A percentile compares a stretch with the other conserved stretches of the same genome.
Evolutionary conservation across 164 flowering plant genomes (phyloP).

Genomic region (Hamamelis virginiana): DNA sequence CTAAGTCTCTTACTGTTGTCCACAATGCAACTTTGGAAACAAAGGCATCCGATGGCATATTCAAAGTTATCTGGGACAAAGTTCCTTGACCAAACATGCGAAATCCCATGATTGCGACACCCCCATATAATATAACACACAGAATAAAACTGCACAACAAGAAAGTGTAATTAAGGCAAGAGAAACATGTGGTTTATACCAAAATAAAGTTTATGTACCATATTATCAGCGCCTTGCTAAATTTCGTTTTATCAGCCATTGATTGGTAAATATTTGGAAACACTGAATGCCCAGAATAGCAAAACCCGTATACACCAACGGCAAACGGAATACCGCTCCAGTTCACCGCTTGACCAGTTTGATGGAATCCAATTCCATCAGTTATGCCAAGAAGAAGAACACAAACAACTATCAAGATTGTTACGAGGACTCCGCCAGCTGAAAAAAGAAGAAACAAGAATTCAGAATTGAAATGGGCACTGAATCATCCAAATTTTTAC

Average conservation of each 20-base stretch:
- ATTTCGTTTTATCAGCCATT: constrained; percentile 80
- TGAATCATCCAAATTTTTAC: not conserved
- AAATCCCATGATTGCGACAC: constrained; percentile 76
- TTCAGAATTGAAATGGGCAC: constrained; percentile 1
- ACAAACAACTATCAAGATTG: constrained; percentile 56
- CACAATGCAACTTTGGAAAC: constrained; percentile 75
- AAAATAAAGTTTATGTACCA: constrained; percentile 39
- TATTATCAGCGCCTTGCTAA: constrained; percentile 56
- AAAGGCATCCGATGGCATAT: constrained; percentile 60
- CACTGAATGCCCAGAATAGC: constrained; percentile 84
- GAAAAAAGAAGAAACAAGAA: constrained; percentile 23
- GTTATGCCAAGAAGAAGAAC: constrained; percentile 53
- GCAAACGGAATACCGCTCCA: constrained; percentile 80
- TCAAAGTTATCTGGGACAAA: constrained; percentile 81
- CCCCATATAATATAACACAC: constrained; percentile 67
- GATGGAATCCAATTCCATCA: constrained; percentile 69
- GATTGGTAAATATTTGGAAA: constrained; percentile 93
- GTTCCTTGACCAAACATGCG: constrained; percentile 83
- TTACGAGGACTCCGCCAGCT: constrained; percentile 89
- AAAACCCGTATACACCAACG: constrained; percentile 87
- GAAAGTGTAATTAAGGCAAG: not conserved
- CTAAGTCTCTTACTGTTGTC: constrained; percentile 74
- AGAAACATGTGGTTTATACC: not conserved
- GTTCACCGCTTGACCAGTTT: constrained; percentile 50
- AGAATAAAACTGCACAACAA: constrained; percentile 59